Evolutionary conservation across 2,329 filamentous ascomycete genomes (phyloP).

Genomic region (Sporothrix pseudoabietina): DNA sequence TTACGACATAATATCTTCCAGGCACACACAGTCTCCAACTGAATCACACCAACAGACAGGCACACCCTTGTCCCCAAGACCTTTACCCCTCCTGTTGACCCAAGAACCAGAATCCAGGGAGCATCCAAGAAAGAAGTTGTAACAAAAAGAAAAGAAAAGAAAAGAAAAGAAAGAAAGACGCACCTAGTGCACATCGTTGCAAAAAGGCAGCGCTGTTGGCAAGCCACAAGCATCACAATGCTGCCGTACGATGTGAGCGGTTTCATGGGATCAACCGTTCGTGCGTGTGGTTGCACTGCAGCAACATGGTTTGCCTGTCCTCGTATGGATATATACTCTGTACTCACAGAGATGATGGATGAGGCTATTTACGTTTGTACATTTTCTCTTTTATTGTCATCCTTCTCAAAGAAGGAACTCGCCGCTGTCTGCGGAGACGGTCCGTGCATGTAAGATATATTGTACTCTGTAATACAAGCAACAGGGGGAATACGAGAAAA

Average conservation of each 20-base stretch:
- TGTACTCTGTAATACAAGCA: background rate
- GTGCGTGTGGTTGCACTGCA: background rate
- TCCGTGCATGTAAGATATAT: background rate
- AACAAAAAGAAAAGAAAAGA: background rate
- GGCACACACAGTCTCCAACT: background rate
- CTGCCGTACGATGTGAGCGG: background rate
- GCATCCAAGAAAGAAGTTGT: no score
- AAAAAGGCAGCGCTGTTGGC: slow-evolving; percentile 9
- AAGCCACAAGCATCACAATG: background rate
- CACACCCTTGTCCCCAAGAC: background rate
- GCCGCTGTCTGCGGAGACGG: background rate
- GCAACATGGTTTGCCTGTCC: no score
- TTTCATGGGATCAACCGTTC: no score
- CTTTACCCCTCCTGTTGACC: background rate
- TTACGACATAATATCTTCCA: background rate
- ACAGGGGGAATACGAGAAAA: background rate
- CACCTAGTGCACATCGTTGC: background rate
- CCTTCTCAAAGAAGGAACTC: slow-evolving; percentile 9
- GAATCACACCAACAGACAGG: slow-evolving; percentile 1
- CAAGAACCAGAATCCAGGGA: background rate
- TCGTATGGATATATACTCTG: background rate
- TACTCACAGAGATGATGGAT: background rate
- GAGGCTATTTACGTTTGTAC: background rate
- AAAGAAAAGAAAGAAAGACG: background rate
- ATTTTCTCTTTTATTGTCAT: no score